Percentiles rank a stretch among this genome's conserved stretches.
Evolutionary conservation across 2,329 filamentous ascomycete species (phyloP).

Genomic region (Lachnellula suecica): DNA sequence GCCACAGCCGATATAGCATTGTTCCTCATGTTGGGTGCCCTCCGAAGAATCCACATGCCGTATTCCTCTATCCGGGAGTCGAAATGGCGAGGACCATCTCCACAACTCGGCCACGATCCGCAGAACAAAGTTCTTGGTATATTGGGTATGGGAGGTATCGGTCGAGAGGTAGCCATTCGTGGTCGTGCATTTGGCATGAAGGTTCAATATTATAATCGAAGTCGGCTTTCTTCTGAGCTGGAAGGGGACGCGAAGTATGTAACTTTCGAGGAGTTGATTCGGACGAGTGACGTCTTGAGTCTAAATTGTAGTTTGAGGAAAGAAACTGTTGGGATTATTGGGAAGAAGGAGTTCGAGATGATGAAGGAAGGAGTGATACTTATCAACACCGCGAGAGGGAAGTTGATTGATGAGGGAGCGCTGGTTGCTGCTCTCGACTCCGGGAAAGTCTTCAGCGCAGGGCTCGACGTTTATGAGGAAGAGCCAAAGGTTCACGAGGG

Average conservation of each 20-base stretch:
- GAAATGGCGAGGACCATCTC: constrained; percentile 57
- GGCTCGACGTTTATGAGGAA: constrained; percentile 79
- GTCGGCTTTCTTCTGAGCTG: constrained; percentile 52
- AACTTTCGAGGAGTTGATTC: constrained; percentile 68
- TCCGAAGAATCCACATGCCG: constrained; percentile 65
- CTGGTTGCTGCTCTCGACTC: constrained; percentile 74
- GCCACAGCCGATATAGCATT: constrained; percentile 78
- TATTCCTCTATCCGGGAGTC: constrained; percentile 56
- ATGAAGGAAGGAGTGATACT: constrained; percentile 80
- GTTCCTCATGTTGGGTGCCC: constrained; percentile 76
- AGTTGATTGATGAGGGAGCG: constrained; percentile 76
- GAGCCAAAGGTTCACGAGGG: constrained; percentile 74
- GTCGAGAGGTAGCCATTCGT: constrained; percentile 70
- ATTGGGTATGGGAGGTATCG: constrained; percentile 83
- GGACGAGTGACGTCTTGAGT: constrained; percentile 71
- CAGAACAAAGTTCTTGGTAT: constrained; percentile 76
- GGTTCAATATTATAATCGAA: constrained; percentile 73
- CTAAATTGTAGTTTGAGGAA: constrained; percentile 72
- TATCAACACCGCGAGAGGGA: constrained; percentile 78
- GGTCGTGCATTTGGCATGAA: constrained; percentile 73
- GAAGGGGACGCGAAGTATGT: constrained; percentile 61
- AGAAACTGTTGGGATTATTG: constrained; percentile 69
- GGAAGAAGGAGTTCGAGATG: constrained; percentile 63
- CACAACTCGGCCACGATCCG: constrained; percentile 61
- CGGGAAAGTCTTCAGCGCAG: constrained; percentile 62